A percentile compares a stretch with the other conserved stretches of the same genome.
Evolutionary conservation across 2,329 filamentous ascomycete genomes (phyloP).

Genomic region (Graphiopsis chlorocephala): DNA sequence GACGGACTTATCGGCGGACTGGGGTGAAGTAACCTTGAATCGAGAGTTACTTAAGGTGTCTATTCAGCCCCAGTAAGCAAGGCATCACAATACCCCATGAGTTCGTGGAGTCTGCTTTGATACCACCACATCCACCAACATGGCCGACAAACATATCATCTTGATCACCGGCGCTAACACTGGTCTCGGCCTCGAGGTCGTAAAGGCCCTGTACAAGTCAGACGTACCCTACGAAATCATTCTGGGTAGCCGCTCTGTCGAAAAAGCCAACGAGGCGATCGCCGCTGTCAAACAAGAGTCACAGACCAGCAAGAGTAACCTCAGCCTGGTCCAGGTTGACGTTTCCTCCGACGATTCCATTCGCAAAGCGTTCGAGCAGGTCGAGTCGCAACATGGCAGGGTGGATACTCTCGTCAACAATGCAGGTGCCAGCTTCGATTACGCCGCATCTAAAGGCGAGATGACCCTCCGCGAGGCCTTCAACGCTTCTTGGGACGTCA

Average conservation of each 20-base stretch:
- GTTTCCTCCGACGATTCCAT: constrained; percentile 55
- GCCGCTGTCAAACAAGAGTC: constrained; percentile 41
- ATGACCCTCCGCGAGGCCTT: constrained; percentile 37
- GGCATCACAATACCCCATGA: neutral
- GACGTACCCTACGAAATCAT: constrained; percentile 51
- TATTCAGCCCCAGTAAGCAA: neutral
- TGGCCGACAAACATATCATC: constrained; percentile 41
- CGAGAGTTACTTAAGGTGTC: neutral
- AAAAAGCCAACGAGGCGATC: constrained; percentile 53
- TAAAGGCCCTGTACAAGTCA: constrained; percentile 54
- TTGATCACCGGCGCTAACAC: constrained; percentile 58
- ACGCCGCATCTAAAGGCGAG: constrained; percentile 28
- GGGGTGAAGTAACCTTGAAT: neutral
- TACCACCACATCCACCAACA: neutral
- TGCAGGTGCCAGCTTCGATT: constrained; percentile 51
- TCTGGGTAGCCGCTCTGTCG: constrained; percentile 52
- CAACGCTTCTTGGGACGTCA: constrained; percentile 38
- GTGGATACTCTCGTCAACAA: constrained; percentile 59
- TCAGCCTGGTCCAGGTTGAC: constrained; percentile 53
- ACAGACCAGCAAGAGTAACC: constrained; percentile 40
- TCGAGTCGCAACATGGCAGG: constrained; percentile 44
- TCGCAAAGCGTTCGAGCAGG: constrained; percentile 41
- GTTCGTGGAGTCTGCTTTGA: neutral
- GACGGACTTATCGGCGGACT: neutral
- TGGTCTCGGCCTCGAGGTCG: constrained; percentile 58